phyloP scores from a whole-genome alignment of 2,329 filamentous ascomycete genomes.

The Monilinia fructicola region DNA sequence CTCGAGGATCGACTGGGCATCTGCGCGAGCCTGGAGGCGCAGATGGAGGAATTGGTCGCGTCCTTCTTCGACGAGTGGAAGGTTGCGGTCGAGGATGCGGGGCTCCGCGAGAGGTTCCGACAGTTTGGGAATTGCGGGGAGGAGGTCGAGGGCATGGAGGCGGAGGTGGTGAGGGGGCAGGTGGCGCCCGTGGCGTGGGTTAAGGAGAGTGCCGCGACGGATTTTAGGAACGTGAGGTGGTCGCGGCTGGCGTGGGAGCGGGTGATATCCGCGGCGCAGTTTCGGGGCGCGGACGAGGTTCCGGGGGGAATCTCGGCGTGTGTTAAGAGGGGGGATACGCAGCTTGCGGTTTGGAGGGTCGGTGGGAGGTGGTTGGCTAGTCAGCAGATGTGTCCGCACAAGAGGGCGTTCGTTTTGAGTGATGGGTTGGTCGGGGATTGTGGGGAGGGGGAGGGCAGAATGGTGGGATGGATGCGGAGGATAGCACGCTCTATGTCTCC shows the following conservation, averaged over 20 bases:
- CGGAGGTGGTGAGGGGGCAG: slow-evolving; percentile 68
- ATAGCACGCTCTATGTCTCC: slow-evolving; percentile 73
- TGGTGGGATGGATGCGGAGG: background rate
- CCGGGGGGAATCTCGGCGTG: slow-evolving; percentile 73
- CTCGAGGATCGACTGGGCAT: slow-evolving; percentile 86
- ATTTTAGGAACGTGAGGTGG: slow-evolving; percentile 73
- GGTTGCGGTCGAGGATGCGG: slow-evolving; percentile 70
- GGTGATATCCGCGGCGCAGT: slow-evolving; percentile 68
- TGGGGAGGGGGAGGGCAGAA: slow-evolving; percentile 24
- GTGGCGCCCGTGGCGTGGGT: slow-evolving; percentile 76
- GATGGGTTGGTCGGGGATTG: slow-evolving; percentile 74
- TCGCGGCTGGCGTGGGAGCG: slow-evolving; percentile 73
- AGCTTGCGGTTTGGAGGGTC: slow-evolving; percentile 83
- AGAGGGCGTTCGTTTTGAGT: slow-evolving; percentile 83
- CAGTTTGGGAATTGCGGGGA: slow-evolving; percentile 85
- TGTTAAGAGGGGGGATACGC: slow-evolving; percentile 84
- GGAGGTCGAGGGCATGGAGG: slow-evolving; percentile 66
- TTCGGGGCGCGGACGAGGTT: slow-evolving; percentile 60
- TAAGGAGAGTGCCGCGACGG: slow-evolving; percentile 61
- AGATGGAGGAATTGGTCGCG: slow-evolving; percentile 83
- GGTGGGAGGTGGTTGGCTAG: slow-evolving; percentile 78
- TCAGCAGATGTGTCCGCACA: slow-evolving; percentile 95
- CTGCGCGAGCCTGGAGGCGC: slow-evolving; percentile 76
- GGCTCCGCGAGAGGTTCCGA: slow-evolving; percentile 66
- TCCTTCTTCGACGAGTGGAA: slow-evolving; percentile 92